Evolutionary conservation across 805 yeast species (phyloP).

Genomic region (Isabelozyma heimii): DNA sequence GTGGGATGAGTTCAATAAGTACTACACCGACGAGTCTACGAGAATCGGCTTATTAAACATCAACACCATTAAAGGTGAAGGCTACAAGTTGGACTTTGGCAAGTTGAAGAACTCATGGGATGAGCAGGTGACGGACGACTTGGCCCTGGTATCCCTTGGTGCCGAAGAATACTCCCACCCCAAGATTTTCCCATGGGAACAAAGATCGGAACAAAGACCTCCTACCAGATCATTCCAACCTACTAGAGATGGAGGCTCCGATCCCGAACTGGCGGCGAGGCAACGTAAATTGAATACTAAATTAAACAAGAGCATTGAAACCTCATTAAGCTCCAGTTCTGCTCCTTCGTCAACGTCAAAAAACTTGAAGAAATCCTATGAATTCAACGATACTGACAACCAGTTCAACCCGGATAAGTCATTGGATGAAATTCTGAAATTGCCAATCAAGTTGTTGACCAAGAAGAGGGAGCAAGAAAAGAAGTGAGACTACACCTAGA

Average conservation of each 20-base stretch:
- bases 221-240: slow-evolving; percentile 25
- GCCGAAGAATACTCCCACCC: slow-evolving; percentile 2
- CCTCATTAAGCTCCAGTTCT: slow-evolving; percentile 5
- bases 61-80: slow-evolving; percentile 16
- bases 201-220: slow-evolving; percentile 12
- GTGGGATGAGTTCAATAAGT: slow-evolving; percentile 27
- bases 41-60: slow-evolving; percentile 4
- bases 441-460: slow-evolving; percentile 22
- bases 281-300: neutral
- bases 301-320: slow-evolving; percentile 1
- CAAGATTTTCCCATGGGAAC: slow-evolving; percentile 31
- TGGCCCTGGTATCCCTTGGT: neutral
- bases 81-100: slow-evolving; percentile 14
- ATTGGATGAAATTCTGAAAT: slow-evolving; percentile 22
- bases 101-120: slow-evolving; percentile 23
- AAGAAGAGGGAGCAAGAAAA: slow-evolving; percentile 7
- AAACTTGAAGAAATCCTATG: neutral
- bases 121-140: slow-evolving; percentile 2
- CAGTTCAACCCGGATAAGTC: slow-evolving; percentile 23
- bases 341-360: neutral
- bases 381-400: neutral
- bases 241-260: slow-evolving; percentile 1
- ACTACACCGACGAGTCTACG: slow-evolving; percentile 11
- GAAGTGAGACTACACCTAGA: neutral
- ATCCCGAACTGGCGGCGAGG: neutral